Evolutionary conservation across 805 yeast species (phyloP).

Genomic region (Candida ortonii): DNA sequence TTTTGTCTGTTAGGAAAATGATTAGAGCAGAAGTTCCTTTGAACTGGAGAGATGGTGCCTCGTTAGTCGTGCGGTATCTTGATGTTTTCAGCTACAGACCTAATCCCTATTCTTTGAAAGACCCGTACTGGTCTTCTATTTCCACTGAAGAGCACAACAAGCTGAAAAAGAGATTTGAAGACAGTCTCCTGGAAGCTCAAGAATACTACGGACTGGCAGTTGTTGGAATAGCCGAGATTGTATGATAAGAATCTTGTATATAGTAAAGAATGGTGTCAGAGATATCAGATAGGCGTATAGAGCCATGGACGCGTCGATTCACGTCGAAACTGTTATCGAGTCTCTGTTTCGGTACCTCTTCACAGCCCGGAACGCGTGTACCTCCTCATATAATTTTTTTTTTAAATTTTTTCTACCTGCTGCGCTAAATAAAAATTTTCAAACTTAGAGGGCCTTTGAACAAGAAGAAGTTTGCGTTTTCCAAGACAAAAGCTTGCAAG

Average conservation of each 20-base stretch:
- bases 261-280: no score
- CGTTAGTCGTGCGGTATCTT: slow-evolving; percentile 19
- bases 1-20: slow-evolving; percentile 15
- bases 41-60: slow-evolving; percentile 25
- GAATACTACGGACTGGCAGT: slow-evolving; percentile 14
- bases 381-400: neutral
- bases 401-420: no score
- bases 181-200: slow-evolving; percentile 8
- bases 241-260: slow-evolving; percentile 7
- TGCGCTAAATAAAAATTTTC: neutral
- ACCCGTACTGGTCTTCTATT: slow-evolving; percentile 12
- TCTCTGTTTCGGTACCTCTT: no score
- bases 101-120: slow-evolving; percentile 19
- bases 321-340: no score
- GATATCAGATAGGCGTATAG: no score
- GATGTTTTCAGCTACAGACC: slow-evolving; percentile 24
- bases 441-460: neutral
- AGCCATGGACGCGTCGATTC: no score
- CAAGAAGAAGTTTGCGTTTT: neutral
- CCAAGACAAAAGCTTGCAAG: no score
- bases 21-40: slow-evolving; percentile 6
- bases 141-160: slow-evolving; percentile 9
- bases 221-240: slow-evolving; percentile 16
- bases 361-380: neutral
- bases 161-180: slow-evolving; percentile 11